Evolutionary conservation across 208 protist genomes (phyloP), one percentile per base, ranked within the genome.

Genomic region (Wallacemonas sp.): DNA sequence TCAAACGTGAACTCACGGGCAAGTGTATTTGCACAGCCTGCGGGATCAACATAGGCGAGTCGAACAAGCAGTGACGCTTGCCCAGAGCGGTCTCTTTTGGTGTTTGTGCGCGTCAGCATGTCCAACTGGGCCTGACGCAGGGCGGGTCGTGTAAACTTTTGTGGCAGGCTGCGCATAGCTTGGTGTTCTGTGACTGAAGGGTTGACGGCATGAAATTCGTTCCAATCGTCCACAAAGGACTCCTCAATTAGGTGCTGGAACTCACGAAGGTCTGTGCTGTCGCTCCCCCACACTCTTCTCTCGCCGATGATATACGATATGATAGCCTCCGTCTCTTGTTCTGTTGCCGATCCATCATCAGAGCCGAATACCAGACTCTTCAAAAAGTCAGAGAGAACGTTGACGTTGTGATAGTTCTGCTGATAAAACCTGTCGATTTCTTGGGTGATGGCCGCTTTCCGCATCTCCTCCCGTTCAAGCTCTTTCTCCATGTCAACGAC

Each of bases 1-100:
- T 85, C 76, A 42, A 86, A 85, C 0, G 60, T 33, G 45, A 87
- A 85, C 33, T 80, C 76, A n/a, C 67, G 71, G 41, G 78, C 46
- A 2, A 75, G 72, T 19, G 78, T 83, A 48, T 73, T 83, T 0
- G 63, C 65, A 30, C 66, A 80, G 2, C 81, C 80, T 2, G 70
- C 66, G 1, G 77, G n/a, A 44, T 87, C 76, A 1, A 82, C 54
- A 34, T 85, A 87, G 70, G 79, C 81, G 33, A 87, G 29, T 5
- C 50, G 68, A 66, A 85, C 73, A 2, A 68, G 46, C 10, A 87
- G 44, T 3, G 32, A 34, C 13, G 50, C 50, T 6, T 8, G 45
- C 57, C 12, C 80, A 76, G 37, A 73, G 29, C 13, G 34, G 41
- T 24, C 22, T 24, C 4, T n/a, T 15, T 2, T 60, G 32, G 44